phyloP scores from a whole-genome alignment of 768 basidiomycete genomes.

The Suillus placidus region DNA sequence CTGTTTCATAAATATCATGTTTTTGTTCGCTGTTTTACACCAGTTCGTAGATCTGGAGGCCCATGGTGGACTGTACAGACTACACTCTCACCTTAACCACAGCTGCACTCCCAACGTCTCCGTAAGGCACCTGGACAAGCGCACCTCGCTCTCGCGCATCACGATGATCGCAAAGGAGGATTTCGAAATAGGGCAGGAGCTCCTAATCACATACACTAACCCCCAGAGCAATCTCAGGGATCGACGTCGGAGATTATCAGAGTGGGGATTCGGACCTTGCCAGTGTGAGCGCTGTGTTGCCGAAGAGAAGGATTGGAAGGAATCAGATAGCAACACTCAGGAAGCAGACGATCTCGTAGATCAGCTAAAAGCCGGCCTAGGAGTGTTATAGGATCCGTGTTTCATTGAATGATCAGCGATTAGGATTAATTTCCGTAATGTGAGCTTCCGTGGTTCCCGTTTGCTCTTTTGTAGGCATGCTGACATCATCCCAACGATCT shows the following conservation, averaged over 20 bases:
- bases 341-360: conserved; percentile 53
- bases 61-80: conserved; percentile 82
- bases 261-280: conserved; percentile 80
- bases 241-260: conserved; percentile 56
- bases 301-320: conserved; percentile 47
- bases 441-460: not conserved
- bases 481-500: not conserved
- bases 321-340: conserved; percentile 9
- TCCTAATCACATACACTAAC: conserved; percentile 79
- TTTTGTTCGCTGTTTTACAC: conserved; percentile 10
- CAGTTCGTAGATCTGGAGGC: conserved; percentile 67
- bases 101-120: conserved; percentile 79
- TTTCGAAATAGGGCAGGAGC: conserved; percentile 73
- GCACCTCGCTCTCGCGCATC: conserved; percentile 71
- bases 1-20: conserved; percentile 18
- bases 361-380: conserved; percentile 67
- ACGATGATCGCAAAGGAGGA: conserved; percentile 67
- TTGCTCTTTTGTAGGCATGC: not conserved
- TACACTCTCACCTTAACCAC: conserved; percentile 90
- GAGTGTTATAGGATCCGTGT: conserved; percentile 39
- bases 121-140: conserved; percentile 74
- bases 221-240: conserved; percentile 43
- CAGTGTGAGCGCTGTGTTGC: conserved; percentile 64
- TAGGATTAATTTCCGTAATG: conserved; percentile 3
- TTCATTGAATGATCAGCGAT: not conserved